Evolutionary conservation across 1,284 basidiomycete genomes (phyloP).

Genomic region (Cutaneotrichosporon cavernicola): DNA sequence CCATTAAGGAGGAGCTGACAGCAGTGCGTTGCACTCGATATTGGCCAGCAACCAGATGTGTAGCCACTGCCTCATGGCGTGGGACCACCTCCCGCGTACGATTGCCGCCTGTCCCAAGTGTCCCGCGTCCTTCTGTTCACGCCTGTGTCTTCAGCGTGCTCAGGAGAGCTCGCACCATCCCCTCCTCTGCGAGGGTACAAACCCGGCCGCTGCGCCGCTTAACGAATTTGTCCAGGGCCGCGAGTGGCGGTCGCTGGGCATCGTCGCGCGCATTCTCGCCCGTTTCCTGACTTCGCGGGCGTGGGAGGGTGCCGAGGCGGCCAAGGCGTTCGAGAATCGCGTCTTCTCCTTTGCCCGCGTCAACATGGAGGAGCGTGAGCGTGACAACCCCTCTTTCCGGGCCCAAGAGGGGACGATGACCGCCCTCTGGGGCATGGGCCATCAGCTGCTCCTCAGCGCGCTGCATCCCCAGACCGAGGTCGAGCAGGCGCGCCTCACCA

Average conservation of each 20-base stretch:
- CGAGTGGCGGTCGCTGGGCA: conserved; percentile 73
- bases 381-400: conserved; percentile 46
- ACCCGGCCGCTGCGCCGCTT: conserved; percentile 65
- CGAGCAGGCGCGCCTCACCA: conserved; percentile 4
- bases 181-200: conserved; percentile 70
- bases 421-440: conserved; percentile 66
- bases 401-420: conserved; percentile 35
- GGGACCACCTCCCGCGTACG: conserved; percentile 29
- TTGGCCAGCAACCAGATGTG: conserved; percentile 36
- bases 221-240: conserved; percentile 61
- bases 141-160: conserved; percentile 62
- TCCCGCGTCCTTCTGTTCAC: conserved; percentile 69
- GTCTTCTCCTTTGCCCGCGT: conserved; percentile 49
- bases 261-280: conserved; percentile 65
- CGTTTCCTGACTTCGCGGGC: conserved; percentile 63
- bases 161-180: conserved; percentile 64
- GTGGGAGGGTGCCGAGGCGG: conserved; percentile 52
- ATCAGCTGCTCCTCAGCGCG: conserved; percentile 57
- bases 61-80: conserved; percentile 41
- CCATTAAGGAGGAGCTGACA: background rate
- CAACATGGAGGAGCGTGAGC: conserved; percentile 40
- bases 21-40: conserved; percentile 31
- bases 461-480: conserved; percentile 33
- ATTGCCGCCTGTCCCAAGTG: conserved; percentile 39
- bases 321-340: conserved; percentile 32